phyloP scores from a whole-genome alignment of 2,329 filamentous ascomycete genomes.

The Cladophialophora psammophila region DNA sequence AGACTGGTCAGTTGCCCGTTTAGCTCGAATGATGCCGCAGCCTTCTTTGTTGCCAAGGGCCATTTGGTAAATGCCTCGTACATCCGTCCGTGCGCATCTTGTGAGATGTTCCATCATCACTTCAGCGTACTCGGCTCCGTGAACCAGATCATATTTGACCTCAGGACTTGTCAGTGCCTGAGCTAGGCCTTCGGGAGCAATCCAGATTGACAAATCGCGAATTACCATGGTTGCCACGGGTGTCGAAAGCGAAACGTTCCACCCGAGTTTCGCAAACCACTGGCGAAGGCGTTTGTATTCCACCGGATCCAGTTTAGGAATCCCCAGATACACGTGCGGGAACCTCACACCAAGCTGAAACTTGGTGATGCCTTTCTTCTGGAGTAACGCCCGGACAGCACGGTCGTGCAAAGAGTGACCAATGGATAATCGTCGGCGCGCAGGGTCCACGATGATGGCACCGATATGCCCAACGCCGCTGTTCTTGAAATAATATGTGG shows the following conservation, averaged over 20 bases:
- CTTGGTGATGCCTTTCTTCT: slow-evolving; percentile 75
- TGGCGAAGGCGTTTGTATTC: slow-evolving; percentile 68
- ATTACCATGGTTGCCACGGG: slow-evolving; percentile 76
- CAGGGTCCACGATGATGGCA: slow-evolving; percentile 86
- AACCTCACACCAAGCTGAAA: slow-evolving; percentile 83
- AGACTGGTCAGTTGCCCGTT: slow-evolving; percentile 70
- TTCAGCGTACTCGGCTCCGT: slow-evolving; percentile 78
- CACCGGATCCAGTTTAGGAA: slow-evolving; percentile 71
- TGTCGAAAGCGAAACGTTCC: slow-evolving; percentile 74
- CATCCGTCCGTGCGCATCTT: slow-evolving; percentile 75
- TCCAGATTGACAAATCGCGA: slow-evolving; percentile 74
- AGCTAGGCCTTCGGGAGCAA: slow-evolving; percentile 76
- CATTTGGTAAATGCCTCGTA: slow-evolving; percentile 79
- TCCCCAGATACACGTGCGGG: slow-evolving; percentile 85
- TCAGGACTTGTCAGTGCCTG: slow-evolving; percentile 75
- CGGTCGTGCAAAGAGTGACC: slow-evolving; percentile 87
- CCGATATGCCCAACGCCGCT: slow-evolving; percentile 78
- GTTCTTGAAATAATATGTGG: slow-evolving; percentile 80
- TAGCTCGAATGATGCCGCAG: slow-evolving; percentile 84
- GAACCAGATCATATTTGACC: slow-evolving; percentile 82
- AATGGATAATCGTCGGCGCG: slow-evolving; percentile 85
- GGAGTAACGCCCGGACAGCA: slow-evolving; percentile 76
- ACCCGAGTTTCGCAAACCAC: slow-evolving; percentile 91
- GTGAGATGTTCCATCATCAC: slow-evolving; percentile 77
- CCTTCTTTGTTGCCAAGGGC: slow-evolving; percentile 74